Evolutionary conservation across 441 rosid genomes (phyloP).

Genomic region (Lepidium campestre): DNA sequence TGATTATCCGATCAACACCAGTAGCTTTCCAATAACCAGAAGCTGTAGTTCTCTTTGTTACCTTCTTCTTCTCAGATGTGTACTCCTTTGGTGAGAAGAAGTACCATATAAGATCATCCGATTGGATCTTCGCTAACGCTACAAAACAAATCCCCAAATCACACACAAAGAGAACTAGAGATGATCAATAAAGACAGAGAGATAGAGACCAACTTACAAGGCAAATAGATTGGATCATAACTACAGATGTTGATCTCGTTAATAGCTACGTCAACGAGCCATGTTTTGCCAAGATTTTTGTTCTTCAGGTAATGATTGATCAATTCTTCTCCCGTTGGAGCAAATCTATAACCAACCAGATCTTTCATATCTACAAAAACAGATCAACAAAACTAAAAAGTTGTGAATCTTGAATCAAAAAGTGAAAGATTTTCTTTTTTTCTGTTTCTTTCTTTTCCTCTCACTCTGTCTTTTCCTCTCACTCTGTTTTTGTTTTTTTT

Average conservation of each 20-base stretch:
- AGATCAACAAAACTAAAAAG: not conserved
- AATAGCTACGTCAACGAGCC: constrained; percentile 17
- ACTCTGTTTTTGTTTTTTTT: too few species aligned
- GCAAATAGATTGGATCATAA: not conserved
- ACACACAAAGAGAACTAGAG: not conserved
- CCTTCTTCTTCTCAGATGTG: not conserved
- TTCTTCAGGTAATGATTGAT: constrained; percentile 14
- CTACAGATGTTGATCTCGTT: constrained; percentile 15
- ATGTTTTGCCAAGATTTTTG: not conserved
- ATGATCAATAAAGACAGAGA: not conserved
- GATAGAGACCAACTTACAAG: not conserved
- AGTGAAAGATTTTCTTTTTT: too few species aligned
- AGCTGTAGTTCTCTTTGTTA: constrained; percentile 1
- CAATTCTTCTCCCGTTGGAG: constrained; percentile 21
- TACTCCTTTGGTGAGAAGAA: constrained; percentile 13
- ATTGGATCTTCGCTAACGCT: constrained; percentile 13
- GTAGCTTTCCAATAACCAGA: constrained; percentile 25
- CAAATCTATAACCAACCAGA: constrained; percentile 15
- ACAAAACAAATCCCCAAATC: not conserved
- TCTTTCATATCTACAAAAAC: not conserved
- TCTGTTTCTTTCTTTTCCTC: too few species aligned
- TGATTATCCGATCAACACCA: constrained; percentile 17
- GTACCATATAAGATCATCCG: constrained; percentile 17
- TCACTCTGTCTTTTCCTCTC: too few species aligned
- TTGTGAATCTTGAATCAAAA: too few species aligned